A percentile compares a stretch with the other conserved stretches of the same genome.
Conservation (phyloP, 257 asterid genomes). For the Rauvolfia tetraphylla region DNA sequence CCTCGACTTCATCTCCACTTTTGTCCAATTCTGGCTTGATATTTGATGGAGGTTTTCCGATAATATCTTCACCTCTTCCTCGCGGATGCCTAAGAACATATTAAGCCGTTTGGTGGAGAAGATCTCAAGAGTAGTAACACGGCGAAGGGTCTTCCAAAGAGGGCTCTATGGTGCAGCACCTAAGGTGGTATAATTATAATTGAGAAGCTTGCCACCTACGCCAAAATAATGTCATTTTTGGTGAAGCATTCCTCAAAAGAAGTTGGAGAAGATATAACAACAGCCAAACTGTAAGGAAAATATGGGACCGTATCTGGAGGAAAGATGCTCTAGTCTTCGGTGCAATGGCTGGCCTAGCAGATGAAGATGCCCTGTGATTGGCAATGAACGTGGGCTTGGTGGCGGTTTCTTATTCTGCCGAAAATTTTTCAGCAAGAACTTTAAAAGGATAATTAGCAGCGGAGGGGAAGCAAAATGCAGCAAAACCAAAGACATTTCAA, state of each 20-base stretch:
- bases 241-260: slow-evolving; percentile 22
- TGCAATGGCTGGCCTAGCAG: slow-evolving; percentile 9
- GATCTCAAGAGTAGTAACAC: slow-evolving; percentile 7
- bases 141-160: slow-evolving; percentile 24
- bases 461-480: not conserved
- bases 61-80: slow-evolving; percentile 14
- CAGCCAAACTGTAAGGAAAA: slow-evolving; percentile 10
- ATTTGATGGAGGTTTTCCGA: not conserved
- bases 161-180: slow-evolving; percentile 23
- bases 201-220: slow-evolving; percentile 16
- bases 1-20: slow-evolving; percentile 21
- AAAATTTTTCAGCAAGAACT: not conserved
- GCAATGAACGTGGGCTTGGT: slow-evolving; percentile 9
- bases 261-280: slow-evolving; percentile 15
- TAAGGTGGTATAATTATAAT: slow-evolving; percentile 18
- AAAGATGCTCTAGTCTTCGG: not conserved
- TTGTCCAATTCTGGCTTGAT: not conserved
- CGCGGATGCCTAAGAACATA: not conserved
- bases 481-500: not conserved
- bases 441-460: not conserved
- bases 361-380: slow-evolving; percentile 27
- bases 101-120: slow-evolving; percentile 14
- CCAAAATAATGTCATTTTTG: slow-evolving; percentile 18
- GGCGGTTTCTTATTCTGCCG: not conserved
- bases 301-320: slow-evolving; percentile 8